phyloP scores from a whole-genome alignment of 176 grass and related monocot species.

The Hordeum vulgare region MorexV3_pseudomolecules_assembly NC_058520.1:88778170-88778669 shows the following conservation, averaged over 20 bases:
- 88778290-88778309: too few relatives aligned
- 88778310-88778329: not conserved
- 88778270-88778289: too few relatives aligned
- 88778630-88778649: not conserved
- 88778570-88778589: not conserved
- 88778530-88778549: conserved; percentile 23
- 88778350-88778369: not conserved
- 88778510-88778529: not conserved
- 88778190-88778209: too few relatives aligned
- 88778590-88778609: not conserved
- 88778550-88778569: conserved; percentile 20
- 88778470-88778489: not conserved
- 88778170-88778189: too few relatives aligned
- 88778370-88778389: not conserved
- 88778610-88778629: not conserved
- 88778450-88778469: not conserved
- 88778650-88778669: not conserved
- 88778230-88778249: too few relatives aligned
- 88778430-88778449: not conserved
- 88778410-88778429: not conserved
- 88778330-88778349: not conserved
- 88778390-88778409: not conserved
- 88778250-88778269: too few relatives aligned
- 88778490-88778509: not conserved
- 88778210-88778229: too few relatives aligned